phyloP scores from a whole-genome alignment of 805 yeast species.

The Metschnikowia colocasiae region DNA sequence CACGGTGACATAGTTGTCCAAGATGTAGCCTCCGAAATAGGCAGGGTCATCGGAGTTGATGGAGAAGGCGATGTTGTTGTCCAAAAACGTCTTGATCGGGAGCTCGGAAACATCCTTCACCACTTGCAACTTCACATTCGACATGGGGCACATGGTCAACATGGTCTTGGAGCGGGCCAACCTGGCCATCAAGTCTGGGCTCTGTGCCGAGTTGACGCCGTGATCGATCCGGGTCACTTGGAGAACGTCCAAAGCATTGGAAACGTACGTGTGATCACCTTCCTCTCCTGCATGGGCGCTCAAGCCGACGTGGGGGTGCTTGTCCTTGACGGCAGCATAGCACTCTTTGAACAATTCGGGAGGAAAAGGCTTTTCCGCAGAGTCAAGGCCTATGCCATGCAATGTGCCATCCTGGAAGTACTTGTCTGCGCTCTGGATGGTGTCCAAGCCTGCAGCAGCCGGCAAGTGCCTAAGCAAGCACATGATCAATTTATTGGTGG shows the following conservation, averaged over 20 bases:
- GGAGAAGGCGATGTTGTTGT: constrained; percentile 63
- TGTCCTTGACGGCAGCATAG: constrained; percentile 46
- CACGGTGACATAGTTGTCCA: constrained; percentile 69
- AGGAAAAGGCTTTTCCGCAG: constrained; percentile 75
- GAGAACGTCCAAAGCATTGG: constrained; percentile 50
- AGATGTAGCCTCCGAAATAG: constrained; percentile 79
- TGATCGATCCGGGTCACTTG: constrained; percentile 71
- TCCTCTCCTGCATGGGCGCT: constrained; percentile 93
- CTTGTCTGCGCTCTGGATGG: constrained; percentile 51
- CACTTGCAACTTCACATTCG: constrained; percentile 72
- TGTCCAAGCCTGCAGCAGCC: constrained; percentile 51
- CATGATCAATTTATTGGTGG: constrained; percentile 73
- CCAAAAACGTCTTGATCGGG: constrained; percentile 61
- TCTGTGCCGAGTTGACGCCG: constrained; percentile 65
- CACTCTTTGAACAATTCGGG: constrained; percentile 67
- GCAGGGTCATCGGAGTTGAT: constrained; percentile 59
- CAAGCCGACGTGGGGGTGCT: constrained; percentile 52
- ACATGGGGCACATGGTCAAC: constrained; percentile 73
- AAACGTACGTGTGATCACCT: constrained; percentile 70
- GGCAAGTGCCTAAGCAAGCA: constrained; percentile 77
- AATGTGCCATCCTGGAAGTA: constrained; percentile 56
- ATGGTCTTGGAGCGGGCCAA: constrained; percentile 54
- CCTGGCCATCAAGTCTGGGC: constrained; percentile 49
- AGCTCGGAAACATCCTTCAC: constrained; percentile 63
- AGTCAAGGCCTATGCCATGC: constrained; percentile 78